Evolutionary conservation across 371 early-diverging fungal species (phyloP).

Genomic region (Rhizopus arrhizus): DNA sequence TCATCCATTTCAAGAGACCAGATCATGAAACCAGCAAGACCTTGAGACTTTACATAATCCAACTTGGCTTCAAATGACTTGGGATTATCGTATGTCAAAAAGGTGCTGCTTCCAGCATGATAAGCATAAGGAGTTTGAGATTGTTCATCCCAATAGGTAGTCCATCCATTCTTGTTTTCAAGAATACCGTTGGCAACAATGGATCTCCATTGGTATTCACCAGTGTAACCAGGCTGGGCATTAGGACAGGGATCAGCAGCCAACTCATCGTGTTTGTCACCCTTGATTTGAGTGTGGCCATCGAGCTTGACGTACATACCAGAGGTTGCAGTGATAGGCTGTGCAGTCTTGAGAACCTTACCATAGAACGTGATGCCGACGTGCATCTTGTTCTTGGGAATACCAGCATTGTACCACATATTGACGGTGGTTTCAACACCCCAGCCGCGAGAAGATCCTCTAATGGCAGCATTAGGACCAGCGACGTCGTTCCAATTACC

Average conservation of each 20-base stretch:
- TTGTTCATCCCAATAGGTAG: slow-evolving; percentile 58
- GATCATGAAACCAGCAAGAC: slow-evolving; percentile 61
- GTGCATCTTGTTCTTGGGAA: slow-evolving; percentile 58
- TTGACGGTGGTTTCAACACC: slow-evolving; percentile 56
- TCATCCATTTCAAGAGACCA: slow-evolving; percentile 63
- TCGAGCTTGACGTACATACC: slow-evolving; percentile 31
- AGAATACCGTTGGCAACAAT: slow-evolving; percentile 61
- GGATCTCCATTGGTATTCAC: slow-evolving; percentile 66
- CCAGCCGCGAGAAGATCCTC: slow-evolving; percentile 35
- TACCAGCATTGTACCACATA: slow-evolving; percentile 59
- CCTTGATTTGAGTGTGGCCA: slow-evolving; percentile 12
- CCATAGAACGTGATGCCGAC: slow-evolving; percentile 68
- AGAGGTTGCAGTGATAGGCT: slow-evolving; percentile 12
- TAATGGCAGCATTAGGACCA: slow-evolving; percentile 67
- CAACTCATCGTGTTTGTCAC: slow-evolving; percentile 22
- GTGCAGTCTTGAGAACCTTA: slow-evolving; percentile 34
- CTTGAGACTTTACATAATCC: slow-evolving; percentile 46
- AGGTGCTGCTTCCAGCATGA: slow-evolving; percentile 40
- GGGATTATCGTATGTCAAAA: slow-evolving; percentile 64
- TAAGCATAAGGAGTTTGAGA: slow-evolving; percentile 67
- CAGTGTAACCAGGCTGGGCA: slow-evolving; percentile 44
- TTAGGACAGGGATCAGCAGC: slow-evolving; percentile 20
- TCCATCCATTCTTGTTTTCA: slow-evolving; percentile 54
- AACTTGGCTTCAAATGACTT: slow-evolving; percentile 54
- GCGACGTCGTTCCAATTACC: slow-evolving; percentile 65